These are phyloP conservation scores for Malania oleifera DNA, from an alignment of 164 flowering plant genomes.

Conservation along the genomic window DNA sequence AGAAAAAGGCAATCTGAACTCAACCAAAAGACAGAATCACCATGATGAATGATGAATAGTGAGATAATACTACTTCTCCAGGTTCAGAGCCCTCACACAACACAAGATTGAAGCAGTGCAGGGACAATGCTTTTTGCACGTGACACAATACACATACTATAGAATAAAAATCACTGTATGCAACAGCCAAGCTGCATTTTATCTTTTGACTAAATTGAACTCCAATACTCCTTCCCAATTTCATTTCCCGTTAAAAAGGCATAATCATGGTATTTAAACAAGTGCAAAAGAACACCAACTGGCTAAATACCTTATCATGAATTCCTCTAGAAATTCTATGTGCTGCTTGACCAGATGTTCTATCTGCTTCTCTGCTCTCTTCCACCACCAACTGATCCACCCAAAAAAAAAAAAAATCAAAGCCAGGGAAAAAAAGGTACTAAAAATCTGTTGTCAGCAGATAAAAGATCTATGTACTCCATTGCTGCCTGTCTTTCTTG, in stretches of 20 bases:
- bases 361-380: slow-evolving; percentile 81
- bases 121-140: too few relatives aligned
- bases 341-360: slow-evolving; percentile 63
- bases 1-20: slow-evolving; percentile 6
- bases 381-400: slow-evolving; percentile 53
- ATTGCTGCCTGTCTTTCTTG: slow-evolving; percentile 31
- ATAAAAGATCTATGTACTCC: slow-evolving; percentile 29
- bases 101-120: too few relatives aligned
- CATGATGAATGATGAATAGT: too few relatives aligned
- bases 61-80: too few relatives aligned
- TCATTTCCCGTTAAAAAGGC: too few relatives aligned
- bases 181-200: too few relatives aligned
- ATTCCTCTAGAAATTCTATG: slow-evolving; percentile 80
- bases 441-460: not conserved
- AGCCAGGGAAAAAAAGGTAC: not conserved
- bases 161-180: too few relatives aligned
- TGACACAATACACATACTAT: too few relatives aligned
- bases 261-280: too few relatives aligned
- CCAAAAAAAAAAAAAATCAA: slow-evolving; percentile 4
- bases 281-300: not conserved
- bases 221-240: too few relatives aligned
- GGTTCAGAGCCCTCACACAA: too few relatives aligned
- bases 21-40: not conserved
- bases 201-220: too few relatives aligned
- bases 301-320: slow-evolving; percentile 53